Percentiles rank a stretch among this genome's conserved stretches.
These are phyloP conservation scores for Penicillium sp. DNA, from an alignment of 2,329 filamentous ascomycete species.

Conservation along the genomic window DNA sequence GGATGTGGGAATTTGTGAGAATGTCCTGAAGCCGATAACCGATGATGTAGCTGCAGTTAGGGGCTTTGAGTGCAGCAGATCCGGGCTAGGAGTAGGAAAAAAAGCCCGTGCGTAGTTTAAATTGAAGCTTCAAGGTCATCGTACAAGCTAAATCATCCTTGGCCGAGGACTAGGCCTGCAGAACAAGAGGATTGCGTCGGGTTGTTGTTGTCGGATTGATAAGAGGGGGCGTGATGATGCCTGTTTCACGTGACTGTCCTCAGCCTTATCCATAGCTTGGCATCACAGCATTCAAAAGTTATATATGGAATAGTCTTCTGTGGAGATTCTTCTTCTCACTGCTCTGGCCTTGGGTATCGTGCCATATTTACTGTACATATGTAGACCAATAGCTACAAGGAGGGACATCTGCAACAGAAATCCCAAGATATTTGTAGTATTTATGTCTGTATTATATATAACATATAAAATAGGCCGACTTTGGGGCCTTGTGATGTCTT, in stretches of 20 bases:
- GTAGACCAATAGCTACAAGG: too few species aligned
- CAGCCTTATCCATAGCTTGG: constrained; percentile 18
- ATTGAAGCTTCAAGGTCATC: constrained; percentile 27
- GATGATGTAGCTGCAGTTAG: constrained; percentile 27
- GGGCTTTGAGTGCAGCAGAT: constrained; percentile 20
- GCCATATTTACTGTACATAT: too few species aligned
- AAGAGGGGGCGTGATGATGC: constrained; percentile 22
- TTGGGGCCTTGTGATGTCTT: too few species aligned
- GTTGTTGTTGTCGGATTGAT: constrained; percentile 25
- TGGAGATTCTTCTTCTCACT: too few species aligned
- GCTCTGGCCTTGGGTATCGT: not conserved
- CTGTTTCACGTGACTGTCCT: constrained; percentile 19
- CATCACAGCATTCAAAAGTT: not conserved
- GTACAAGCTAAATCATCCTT: constrained; percentile 27
- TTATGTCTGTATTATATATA: too few species aligned
- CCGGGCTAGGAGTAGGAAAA: constrained; percentile 21
- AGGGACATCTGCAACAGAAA: too few species aligned
- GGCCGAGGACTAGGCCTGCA: constrained; percentile 16
- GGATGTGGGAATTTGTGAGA: not conserved
- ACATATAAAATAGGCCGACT: too few species aligned
- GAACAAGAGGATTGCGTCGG: constrained; percentile 14
- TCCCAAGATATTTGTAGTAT: too few species aligned
- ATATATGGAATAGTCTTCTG: not conserved
- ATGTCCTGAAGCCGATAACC: constrained; percentile 7
- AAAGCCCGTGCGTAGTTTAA: constrained; percentile 22